Base-by-base conservation (phyloP, 2,329 filamentous ascomycete genomes). In the Davidsoniella australis region DNA sequence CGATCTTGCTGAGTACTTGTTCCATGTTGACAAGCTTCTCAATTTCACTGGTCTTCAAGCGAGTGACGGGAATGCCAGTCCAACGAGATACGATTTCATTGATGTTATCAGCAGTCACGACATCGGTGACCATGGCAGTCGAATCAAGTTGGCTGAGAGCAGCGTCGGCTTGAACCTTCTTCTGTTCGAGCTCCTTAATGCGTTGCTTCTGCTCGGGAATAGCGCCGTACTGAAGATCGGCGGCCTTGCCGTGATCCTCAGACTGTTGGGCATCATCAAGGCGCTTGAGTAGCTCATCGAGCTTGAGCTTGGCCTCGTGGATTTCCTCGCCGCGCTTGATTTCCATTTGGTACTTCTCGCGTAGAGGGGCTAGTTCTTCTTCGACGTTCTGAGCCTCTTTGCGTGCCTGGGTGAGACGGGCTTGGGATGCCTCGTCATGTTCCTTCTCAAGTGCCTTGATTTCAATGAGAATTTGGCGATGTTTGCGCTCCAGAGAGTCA, bases 11-110 rank as follows among this genome's bases (percentile, higher is more conserved):
- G 5, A 98, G 78, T 43, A 82, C 80, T 60, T 77, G 82, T 67
- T 98, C 91, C 91, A 98, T 98, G 60, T 94, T 75, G 55, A 98
- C 75, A n/a, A 98, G 74, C 71, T 96, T 96, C 63, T 98, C 91
- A 68, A 94, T 96, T 67, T 98, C 91, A 0, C 87, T 84, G 0
- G 91, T 95, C 69, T 84, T 89, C 39, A 98, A 78, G 54, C 89
- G 76, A 4, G 87, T 96, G 52, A 98, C 86, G 1, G 91, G 91
- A 57, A 98, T 98, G 55, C 91, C 91, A n/a, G 91, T 98, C 85
- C 88, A 95, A 54, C 87, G 81, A 49, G 84, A 83, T 48, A 98
- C 91, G 54, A 98, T 98, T 61, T 96, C 89, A 63, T 98, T 96
- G 72, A 98, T 98, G 64, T 98, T 88, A 56, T 98, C 91, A 9